A percentile compares a stretch with the other conserved stretches of the same genome.
Conservation (phyloP, 2,329 filamentous ascomycete species). For the Metarhizium brunneum region DNA sequence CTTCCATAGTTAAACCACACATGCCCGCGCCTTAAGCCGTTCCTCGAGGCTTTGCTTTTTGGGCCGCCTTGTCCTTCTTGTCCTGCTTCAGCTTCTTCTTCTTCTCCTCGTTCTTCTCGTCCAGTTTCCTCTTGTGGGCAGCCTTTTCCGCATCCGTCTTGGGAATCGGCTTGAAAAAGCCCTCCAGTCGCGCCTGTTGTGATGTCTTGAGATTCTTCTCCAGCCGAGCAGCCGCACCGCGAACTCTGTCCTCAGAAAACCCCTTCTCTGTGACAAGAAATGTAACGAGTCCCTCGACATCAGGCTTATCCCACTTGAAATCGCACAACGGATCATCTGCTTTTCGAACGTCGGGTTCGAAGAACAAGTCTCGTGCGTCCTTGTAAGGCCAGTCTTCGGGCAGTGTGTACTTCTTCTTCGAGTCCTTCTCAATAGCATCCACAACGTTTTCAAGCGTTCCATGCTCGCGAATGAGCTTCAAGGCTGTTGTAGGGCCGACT, state of each 20-base stretch:
- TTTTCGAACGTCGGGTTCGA: slow-evolving; percentile 76
- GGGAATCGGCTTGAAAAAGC: slow-evolving; percentile 90
- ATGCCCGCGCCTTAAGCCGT: slow-evolving; percentile 26
- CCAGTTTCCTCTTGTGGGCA: slow-evolving; percentile 81
- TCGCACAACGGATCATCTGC: slow-evolving; percentile 84
- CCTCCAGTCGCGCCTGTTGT: slow-evolving; percentile 85
- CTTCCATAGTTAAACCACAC: background rate
- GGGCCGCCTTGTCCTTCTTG: slow-evolving; percentile 89
- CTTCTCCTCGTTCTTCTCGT: slow-evolving; percentile 82
- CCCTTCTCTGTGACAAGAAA: slow-evolving; percentile 92
- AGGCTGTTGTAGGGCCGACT: slow-evolving; percentile 80
- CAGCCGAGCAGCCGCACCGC: slow-evolving; percentile 65
- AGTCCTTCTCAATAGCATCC: slow-evolving; percentile 65
- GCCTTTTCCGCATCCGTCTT: slow-evolving; percentile 83
- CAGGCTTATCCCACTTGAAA: slow-evolving; percentile 95
- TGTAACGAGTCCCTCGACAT: slow-evolving; percentile 79
- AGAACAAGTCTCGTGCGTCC: slow-evolving; percentile 86
- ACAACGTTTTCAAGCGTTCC: slow-evolving; percentile 81
- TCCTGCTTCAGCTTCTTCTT: slow-evolving; percentile 95
- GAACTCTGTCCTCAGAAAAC: slow-evolving; percentile 90
- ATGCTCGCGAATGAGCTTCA: slow-evolving; percentile 91
- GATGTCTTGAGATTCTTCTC: slow-evolving; percentile 86
- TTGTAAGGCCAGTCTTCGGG: slow-evolving; percentile 96
- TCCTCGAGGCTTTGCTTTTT: slow-evolving; percentile 77
- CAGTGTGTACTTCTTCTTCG: slow-evolving; percentile 70